Conservation (phyloP, 1,139 yeast genomes). For the Zygoascus meyerae region DNA sequence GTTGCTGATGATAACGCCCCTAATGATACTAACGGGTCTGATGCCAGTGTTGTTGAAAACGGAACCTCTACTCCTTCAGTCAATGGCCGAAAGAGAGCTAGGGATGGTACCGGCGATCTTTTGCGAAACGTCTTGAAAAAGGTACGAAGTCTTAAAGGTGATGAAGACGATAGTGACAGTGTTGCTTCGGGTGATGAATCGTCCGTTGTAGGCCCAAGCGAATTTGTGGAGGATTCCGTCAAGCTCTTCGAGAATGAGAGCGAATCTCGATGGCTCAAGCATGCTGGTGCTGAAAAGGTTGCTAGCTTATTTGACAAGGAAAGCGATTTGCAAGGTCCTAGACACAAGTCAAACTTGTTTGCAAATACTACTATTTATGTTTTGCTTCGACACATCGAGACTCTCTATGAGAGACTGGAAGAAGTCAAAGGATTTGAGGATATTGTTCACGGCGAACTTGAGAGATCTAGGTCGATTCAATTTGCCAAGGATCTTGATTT, state of each 20-base stretch:
- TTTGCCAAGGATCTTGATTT: constrained; percentile 88
- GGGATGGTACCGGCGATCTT: constrained; percentile 42
- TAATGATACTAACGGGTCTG: constrained; percentile 21
- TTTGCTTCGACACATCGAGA: constrained; percentile 80
- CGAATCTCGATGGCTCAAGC: constrained; percentile 21
- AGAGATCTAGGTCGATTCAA: constrained; percentile 54
- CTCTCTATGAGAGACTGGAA: constrained; percentile 69
- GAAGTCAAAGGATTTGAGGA: constrained; percentile 69
- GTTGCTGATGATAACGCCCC: constrained; percentile 11
- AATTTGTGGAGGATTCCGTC: constrained; percentile 6
- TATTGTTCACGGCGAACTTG: constrained; percentile 64
- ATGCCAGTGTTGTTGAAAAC: constrained; percentile 16
- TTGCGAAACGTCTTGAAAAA: constrained; percentile 68
- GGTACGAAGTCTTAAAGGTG: constrained; percentile 36
- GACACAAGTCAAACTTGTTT: constrained; percentile 61
- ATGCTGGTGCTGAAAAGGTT: constrained; percentile 17
- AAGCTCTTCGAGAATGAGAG: constrained; percentile 14
- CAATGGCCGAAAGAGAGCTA: constrained; percentile 41
- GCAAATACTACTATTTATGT: constrained; percentile 90
- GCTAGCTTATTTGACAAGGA: constrained; percentile 19
- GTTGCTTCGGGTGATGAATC: constrained; percentile 6
- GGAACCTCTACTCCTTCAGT: constrained; percentile 25
- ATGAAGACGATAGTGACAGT: constrained; percentile 22
- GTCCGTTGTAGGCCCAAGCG: constrained; percentile 7
- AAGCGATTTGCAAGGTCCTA: constrained; percentile 23